phyloP scores from a whole-genome alignment of 2,329 filamentous ascomycete genomes.

The Apiospora saccharicola region DNA sequence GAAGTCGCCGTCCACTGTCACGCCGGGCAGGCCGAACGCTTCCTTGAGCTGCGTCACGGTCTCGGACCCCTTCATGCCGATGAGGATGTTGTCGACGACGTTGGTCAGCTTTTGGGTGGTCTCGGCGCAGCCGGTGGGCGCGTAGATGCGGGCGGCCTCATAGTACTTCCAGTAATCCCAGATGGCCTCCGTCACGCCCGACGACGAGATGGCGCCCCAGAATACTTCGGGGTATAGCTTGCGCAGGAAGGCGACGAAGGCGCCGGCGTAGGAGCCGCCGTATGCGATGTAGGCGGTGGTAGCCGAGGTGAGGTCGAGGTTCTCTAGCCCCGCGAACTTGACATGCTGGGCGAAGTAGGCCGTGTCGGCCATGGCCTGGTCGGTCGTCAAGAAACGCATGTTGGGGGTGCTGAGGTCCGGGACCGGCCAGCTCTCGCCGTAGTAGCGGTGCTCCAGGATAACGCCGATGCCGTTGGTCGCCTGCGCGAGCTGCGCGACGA shows the following conservation, averaged over 20 bases:
- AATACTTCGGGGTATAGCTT: conserved; percentile 80
- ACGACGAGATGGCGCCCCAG: conserved; percentile 81
- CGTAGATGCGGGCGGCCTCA: conserved; percentile 58
- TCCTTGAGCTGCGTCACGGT: conserved; percentile 53
- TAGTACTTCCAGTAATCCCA: conserved; percentile 76
- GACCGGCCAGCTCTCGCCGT: conserved; percentile 77
- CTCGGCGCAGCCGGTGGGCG: conserved; percentile 67
- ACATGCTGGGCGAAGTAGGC: conserved; percentile 82
- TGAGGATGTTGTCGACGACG: conserved; percentile 59
- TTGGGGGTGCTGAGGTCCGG: conserved; percentile 71
- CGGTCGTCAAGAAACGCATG: conserved; percentile 82
- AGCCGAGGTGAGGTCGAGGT: conserved; percentile 70
- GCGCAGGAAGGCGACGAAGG: conserved; percentile 78
- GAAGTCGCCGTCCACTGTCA: conserved; percentile 58
- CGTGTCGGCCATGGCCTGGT: conserved; percentile 82
- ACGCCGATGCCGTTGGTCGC: conserved; percentile 79
- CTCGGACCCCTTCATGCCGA: conserved; percentile 46
- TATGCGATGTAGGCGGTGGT: conserved; percentile 79
- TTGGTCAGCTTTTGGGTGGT: conserved; percentile 66
- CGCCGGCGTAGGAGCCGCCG: conserved; percentile 84
- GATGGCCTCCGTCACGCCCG: conserved; percentile 79
- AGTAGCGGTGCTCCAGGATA: conserved; percentile 87
- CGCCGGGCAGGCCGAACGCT: conserved; percentile 54
- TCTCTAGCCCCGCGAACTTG: conserved; percentile 72
- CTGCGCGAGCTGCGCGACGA: conserved; percentile 73